Percentiles rank a stretch among this genome's conserved stretches.
Evolutionary conservation across 768 basidiomycete genomes (phyloP).

Genomic region (Russula griseocarnosa): DNA sequence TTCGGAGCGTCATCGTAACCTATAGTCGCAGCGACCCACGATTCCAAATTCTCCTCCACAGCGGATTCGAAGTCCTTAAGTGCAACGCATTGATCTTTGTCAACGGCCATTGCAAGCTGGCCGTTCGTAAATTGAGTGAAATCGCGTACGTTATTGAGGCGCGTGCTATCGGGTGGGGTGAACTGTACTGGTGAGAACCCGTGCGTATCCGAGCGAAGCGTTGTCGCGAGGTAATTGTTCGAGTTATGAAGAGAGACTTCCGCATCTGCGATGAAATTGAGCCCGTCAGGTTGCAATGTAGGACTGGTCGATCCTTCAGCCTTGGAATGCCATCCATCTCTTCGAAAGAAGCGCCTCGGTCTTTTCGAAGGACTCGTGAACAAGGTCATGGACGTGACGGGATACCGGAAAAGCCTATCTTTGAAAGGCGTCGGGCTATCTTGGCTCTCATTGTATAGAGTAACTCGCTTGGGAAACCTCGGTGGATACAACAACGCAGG

Average conservation of each 20-base stretch:
- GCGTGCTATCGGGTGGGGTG: background rate
- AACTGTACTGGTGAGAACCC: background rate
- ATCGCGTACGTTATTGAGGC: background rate
- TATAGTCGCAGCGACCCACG: constrained; percentile 5
- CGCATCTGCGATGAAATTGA: background rate
- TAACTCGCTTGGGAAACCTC: constrained; percentile 1
- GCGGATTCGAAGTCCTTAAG: constrained; percentile 10
- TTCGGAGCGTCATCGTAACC: background rate
- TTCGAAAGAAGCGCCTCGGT: background rate
- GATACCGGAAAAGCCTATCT: background rate
- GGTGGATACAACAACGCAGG: background rate
- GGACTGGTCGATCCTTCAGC: too few species aligned
- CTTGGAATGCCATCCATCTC: constrained; percentile 1
- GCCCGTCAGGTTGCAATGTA: background rate
- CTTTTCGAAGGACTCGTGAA: background rate
- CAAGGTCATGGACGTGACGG: background rate
- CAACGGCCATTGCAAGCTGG: background rate
- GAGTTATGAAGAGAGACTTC: background rate
- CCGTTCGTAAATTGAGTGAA: background rate
- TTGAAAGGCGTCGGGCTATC: constrained; percentile 4
- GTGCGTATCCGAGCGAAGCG: background rate
- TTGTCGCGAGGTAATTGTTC: background rate
- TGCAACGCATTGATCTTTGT: background rate
- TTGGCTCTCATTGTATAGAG: constrained; percentile 8
- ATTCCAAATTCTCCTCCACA: background rate